Base-by-base conservation (phyloP, 257 asterid genomes). In the Cinchona pubescens region DNA sequence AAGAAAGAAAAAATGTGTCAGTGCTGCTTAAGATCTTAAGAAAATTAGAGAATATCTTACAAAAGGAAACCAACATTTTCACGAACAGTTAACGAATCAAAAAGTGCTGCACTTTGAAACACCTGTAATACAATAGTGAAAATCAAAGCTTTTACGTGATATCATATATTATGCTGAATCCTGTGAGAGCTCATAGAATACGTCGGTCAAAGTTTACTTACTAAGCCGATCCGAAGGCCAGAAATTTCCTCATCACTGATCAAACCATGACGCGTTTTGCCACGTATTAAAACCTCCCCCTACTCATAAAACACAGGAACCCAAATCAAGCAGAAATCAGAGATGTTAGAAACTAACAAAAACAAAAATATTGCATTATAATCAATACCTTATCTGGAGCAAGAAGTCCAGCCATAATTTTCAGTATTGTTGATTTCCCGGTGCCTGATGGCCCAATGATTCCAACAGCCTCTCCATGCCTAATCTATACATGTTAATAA, bases 361-460 rank as follows among this genome's bases (percentile, higher is more conserved):
- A 69, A 61, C 46, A 37, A 13, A 25, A 55, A 67, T 68, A 49
- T 64, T 63, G 51, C 86, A 80, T 16, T 43, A 29, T 53, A 55
- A 55, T 64, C 63, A 66, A 79, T 84, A 94, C 98, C 97, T 86
- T 86, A 82, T 95, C 99, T 38, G 99, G 99, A 81, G 94, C 97
- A 86, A 95, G 96, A 82, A 95, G 98, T 80, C 99, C 99, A 46
- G 99, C 97, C 86, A 95, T 91, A 80, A 95, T 88, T 90, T 95
- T 95, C 86, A 95, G 87, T 66, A 95, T 90, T 69, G 99, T 95
- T 43, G 99, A 95, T 80, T 95, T 95, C 66, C 99, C 99, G 19
- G 99, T 95, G 76, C 98, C 99, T 75, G 99, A 95, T 78, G 99
- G 99, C 80, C 99, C 99, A 86, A 94, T 92, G 78, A 94, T 92